Percentiles rank a stretch among this genome's conserved stretches.
These are phyloP conservation scores for Leccinum obscurum DNA, from an alignment of 768 basidiomycete genomes.

Conservation along the genomic window DNA sequence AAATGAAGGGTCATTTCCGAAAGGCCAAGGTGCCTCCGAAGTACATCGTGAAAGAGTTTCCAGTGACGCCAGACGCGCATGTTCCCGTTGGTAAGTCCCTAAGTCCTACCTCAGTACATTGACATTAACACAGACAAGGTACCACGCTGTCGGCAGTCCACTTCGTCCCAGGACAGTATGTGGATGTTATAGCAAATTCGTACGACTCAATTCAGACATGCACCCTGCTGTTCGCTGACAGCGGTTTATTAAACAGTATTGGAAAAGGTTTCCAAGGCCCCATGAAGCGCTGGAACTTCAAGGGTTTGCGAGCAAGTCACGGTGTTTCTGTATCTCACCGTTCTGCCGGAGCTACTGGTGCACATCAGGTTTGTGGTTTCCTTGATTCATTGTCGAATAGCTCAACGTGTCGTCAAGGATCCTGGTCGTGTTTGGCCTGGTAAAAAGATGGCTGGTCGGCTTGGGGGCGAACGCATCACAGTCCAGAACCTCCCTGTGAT, in stretches of 20 bases:
- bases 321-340: constrained; percentile 96
- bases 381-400: neutral
- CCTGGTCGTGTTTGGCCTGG: constrained; percentile 96
- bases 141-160: constrained; percentile 89
- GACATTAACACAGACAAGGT: constrained; percentile 44
- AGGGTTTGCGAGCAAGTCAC: constrained; percentile 89
- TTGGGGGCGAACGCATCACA: constrained; percentile 83
- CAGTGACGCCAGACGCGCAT: constrained; percentile 86
- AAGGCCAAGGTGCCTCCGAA: constrained; percentile 84
- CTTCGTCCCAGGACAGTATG: constrained; percentile 96
- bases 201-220: constrained; percentile 39
- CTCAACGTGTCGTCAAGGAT: constrained; percentile 53
- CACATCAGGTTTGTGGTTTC: constrained; percentile 72
- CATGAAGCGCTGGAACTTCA: constrained; percentile 96
- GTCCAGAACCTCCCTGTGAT: constrained; percentile 87
- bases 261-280: constrained; percentile 75
- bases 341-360: constrained; percentile 89
- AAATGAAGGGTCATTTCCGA: constrained; percentile 88
- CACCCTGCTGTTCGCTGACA: constrained; percentile 8
- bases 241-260: neutral
- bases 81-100: constrained; percentile 74
- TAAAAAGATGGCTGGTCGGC: constrained; percentile 96
- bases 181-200: constrained; percentile 91
- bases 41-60: constrained; percentile 83
- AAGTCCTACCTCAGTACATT: neutral